Conservation (phyloP, 1,284 basidiomycete genomes). For the Tylopilus orsonianus region DNA sequence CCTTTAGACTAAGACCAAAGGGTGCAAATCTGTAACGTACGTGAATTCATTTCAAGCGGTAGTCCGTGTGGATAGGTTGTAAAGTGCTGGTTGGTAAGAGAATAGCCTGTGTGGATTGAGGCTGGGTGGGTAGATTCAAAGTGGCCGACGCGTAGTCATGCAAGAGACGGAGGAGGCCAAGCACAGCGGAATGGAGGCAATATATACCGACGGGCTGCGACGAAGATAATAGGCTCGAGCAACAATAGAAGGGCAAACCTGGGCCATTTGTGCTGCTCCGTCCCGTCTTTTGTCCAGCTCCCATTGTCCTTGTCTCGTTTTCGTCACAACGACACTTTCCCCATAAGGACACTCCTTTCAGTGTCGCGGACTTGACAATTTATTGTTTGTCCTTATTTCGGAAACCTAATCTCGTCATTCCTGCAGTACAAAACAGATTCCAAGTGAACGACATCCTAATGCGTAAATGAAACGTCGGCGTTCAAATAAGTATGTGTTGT, state of each 20-base stretch:
- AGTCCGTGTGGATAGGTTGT: background rate
- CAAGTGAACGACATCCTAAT: too few relatives aligned
- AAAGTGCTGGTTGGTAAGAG: background rate
- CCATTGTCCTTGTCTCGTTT: conserved; percentile 29
- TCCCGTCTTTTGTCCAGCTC: conserved; percentile 27
- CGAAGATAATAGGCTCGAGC: conserved; percentile 11
- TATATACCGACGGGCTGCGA: conserved; percentile 21
- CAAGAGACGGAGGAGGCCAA: conserved; percentile 1
- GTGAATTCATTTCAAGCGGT: conserved; percentile 21
- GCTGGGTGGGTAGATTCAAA: background rate
- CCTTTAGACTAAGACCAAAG: background rate
- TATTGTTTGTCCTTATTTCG: conserved; percentile 19
- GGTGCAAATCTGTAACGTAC: conserved; percentile 13
- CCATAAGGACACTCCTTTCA: conserved; percentile 19
- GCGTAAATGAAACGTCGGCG: too few relatives aligned
- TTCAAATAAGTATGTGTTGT: too few relatives aligned
- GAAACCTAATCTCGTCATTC: background rate
- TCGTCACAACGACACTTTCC: conserved; percentile 28
- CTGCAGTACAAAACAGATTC: too few relatives aligned
- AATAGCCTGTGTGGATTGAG: background rate
- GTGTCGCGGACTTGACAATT: conserved; percentile 20
- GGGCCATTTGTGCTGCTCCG: conserved; percentile 5
- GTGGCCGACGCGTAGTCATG: conserved; percentile 3
- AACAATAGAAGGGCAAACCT: conserved; percentile 15
- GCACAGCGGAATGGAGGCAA: background rate